Conservation (phyloP, 257 asterid genomes). For the Scutellaria barbata region DNA sequence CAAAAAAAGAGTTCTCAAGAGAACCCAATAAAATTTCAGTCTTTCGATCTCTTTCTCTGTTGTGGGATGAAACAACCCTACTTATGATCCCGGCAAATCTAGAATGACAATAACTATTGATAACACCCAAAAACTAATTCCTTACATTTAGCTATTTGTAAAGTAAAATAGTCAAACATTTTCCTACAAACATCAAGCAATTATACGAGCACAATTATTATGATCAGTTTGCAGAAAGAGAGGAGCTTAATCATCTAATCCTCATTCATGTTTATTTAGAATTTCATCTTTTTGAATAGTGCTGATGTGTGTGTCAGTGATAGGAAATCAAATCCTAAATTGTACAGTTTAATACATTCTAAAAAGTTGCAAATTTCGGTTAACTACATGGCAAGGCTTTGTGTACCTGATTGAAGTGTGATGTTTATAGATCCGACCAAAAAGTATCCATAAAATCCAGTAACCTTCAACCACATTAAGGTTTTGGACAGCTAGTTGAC, state of each 20-base stretch:
- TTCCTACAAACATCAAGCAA: neutral
- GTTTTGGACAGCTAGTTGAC: slow-evolving; percentile 65
- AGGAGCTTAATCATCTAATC: slow-evolving; percentile 18
- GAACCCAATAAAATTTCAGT: neutral
- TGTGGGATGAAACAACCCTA: no score
- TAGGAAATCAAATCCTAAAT: slow-evolving; percentile 17
- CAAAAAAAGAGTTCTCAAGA: no score
- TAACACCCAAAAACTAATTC: neutral
- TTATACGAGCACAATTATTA: slow-evolving; percentile 29
- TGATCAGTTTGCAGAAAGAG: slow-evolving; percentile 27
- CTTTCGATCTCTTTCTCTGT: neutral
- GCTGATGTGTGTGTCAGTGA: neutral
- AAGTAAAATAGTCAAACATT: neutral
- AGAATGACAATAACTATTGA: neutral
- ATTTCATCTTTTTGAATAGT: slow-evolving; percentile 14
- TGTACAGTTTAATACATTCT: slow-evolving; percentile 1
- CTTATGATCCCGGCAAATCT: neutral
- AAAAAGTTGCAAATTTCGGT: neutral
- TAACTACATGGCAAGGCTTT: slow-evolving; percentile 28
- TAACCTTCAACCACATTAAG: slow-evolving; percentile 73
- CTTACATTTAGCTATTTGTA: neutral
- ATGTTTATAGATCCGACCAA: slow-evolving; percentile 55
- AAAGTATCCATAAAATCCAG: slow-evolving; percentile 87
- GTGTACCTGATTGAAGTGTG: slow-evolving; percentile 65
- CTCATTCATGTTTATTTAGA: slow-evolving; percentile 1